Evolutionary conservation across 306 rosid genomes (phyloP).

Genomic region (Nissolia schottii): DNA sequence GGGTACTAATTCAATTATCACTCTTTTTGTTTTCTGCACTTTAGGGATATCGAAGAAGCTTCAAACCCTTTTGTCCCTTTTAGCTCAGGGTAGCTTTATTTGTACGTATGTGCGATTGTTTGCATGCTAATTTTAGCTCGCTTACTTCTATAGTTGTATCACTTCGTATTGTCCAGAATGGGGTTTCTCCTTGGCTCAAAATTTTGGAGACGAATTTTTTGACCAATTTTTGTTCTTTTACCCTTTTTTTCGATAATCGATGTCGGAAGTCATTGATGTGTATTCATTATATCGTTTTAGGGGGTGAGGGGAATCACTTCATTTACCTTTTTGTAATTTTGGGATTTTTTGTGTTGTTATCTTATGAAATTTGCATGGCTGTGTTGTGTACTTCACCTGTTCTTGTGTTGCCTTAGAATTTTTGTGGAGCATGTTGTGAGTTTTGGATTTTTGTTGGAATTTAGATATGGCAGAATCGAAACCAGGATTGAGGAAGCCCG

Average conservation of each 20-base stretch:
- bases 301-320: background rate
- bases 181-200: background rate
- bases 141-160: background rate
- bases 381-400: background rate
- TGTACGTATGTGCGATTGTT: background rate
- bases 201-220: background rate
- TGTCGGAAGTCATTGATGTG: background rate
- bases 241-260: background rate
- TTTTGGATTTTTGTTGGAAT: constrained; percentile 21
- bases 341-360: background rate
- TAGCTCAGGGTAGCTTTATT: background rate
- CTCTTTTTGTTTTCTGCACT: background rate
- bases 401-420: background rate
- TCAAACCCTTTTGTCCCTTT: background rate
- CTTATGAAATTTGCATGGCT: background rate
- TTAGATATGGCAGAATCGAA: constrained; percentile 75
- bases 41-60: background rate
- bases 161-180: background rate
- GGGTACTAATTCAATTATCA: background rate
- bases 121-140: background rate
- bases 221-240: background rate
- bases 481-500: constrained; percentile 86
- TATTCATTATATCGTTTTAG: background rate
- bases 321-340: background rate
- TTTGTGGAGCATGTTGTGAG: background rate